Percentiles rank a stretch among this genome's conserved stretches.
These are phyloP conservation scores for Rhodamnia rubescens DNA, from an alignment of 345 rosid species.

Conservation along the genomic window DNA sequence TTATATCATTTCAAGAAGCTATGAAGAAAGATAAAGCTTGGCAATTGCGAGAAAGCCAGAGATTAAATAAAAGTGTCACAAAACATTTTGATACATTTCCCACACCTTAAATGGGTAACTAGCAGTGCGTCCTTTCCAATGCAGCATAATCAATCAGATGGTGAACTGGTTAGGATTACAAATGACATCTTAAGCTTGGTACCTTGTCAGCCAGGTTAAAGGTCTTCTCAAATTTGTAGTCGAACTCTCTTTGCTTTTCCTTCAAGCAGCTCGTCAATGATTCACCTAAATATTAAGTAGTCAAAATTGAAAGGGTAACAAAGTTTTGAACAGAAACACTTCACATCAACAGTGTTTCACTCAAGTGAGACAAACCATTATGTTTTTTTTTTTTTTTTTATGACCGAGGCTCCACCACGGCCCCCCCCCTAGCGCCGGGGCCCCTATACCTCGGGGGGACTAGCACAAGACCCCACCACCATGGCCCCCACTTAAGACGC, in stretches of 20 bases:
- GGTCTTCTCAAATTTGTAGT: constrained; percentile 42
- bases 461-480: too few relatives aligned
- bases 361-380: not conserved
- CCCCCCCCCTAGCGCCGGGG: too few relatives aligned
- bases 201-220: constrained; percentile 63
- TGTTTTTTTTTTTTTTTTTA: too few relatives aligned
- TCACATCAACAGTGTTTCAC: not conserved
- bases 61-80: not conserved
- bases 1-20: not conserved
- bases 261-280: constrained; percentile 42
- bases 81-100: not conserved
- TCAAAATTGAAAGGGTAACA: not conserved
- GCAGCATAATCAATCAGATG: not conserved
- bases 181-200: not conserved
- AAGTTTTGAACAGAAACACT: not conserved
- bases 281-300: constrained; percentile 20
- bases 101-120: not conserved
- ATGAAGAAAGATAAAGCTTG: not conserved
- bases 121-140: not conserved
- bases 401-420: too few relatives aligned
- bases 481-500: too few relatives aligned
- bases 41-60: not conserved
- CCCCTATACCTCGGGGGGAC: too few relatives aligned
- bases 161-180: not conserved
- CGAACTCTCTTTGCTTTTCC: constrained; percentile 56